phyloP scores from a whole-genome alignment of 805 yeast species.

The Ogataea parapolymorpha region DNA sequence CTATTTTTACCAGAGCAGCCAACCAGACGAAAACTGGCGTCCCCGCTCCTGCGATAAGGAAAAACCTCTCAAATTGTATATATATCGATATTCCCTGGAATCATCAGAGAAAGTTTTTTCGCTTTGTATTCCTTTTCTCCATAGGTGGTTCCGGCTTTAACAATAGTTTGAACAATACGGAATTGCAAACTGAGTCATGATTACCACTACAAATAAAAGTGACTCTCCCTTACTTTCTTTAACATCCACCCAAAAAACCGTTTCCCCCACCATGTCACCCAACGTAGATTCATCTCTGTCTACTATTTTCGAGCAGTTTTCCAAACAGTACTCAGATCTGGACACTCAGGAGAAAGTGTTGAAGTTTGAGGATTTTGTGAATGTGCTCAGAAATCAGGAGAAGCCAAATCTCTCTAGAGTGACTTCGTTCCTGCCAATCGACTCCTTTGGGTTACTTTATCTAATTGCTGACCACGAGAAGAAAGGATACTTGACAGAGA shows the following conservation, averaged over 20 bases:
- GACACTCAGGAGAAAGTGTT: conserved; percentile 31
- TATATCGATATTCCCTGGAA: not conserved
- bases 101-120: not conserved
- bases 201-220: conserved; percentile 10
- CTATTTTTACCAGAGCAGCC: conserved; percentile 6
- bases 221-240: conserved; percentile 7
- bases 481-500: conserved; percentile 51
- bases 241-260: conserved; percentile 1
- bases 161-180: conserved; percentile 6
- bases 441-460: conserved; percentile 70
- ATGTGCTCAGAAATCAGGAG: conserved; percentile 44
- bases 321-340: conserved; percentile 34
- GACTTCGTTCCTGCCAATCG: conserved; percentile 41
- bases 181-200: conserved; percentile 6
- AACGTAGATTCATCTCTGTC: conserved; percentile 20
- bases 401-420: conserved; percentile 30
- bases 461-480: conserved; percentile 71
- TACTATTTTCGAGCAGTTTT: conserved; percentile 42
- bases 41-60: conserved; percentile 9
- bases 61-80: conserved; percentile 1
- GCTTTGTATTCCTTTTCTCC: conserved; percentile 9
- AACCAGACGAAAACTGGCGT: not conserved
- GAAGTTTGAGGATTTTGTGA: conserved; percentile 39
- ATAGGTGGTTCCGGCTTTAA: conserved; percentile 8
- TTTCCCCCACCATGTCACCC: conserved; percentile 12